These are phyloP conservation scores for Tanozyma kutaoensis DNA, from an alignment of 805 yeast genomes.

Conservation along the genomic window DNA sequence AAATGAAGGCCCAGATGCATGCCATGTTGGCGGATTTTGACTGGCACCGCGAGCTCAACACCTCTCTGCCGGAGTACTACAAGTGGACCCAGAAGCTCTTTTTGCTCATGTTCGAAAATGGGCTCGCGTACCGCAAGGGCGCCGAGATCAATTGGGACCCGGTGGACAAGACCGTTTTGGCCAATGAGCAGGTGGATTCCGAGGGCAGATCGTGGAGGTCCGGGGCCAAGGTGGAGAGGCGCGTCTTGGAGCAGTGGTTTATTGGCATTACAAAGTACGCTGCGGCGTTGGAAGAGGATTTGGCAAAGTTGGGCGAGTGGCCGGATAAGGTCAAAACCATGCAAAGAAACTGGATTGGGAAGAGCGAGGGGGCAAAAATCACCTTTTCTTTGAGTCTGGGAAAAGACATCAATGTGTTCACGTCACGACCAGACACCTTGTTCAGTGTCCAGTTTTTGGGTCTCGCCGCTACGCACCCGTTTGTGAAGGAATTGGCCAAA, in stretches of 20 bases:
- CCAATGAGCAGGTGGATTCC: conserved; percentile 89
- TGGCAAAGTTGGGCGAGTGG: conserved; percentile 57
- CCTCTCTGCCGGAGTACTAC: conserved; percentile 81
- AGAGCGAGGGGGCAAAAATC: conserved; percentile 68
- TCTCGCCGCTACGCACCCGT: conserved; percentile 56
- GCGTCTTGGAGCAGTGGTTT: conserved; percentile 82
- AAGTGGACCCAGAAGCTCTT: conserved; percentile 88
- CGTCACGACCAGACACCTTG: conserved; percentile 85
- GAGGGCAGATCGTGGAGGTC: conserved; percentile 94
- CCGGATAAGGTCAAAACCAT: conserved; percentile 78
- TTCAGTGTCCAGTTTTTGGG: conserved; percentile 78
- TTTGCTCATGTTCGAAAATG: conserved; percentile 54
- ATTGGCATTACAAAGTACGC: conserved; percentile 81
- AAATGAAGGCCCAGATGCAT: conserved; percentile 76
- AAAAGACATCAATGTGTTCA: conserved; percentile 41
- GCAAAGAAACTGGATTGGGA: conserved; percentile 94
- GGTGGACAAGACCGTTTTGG: conserved; percentile 84
- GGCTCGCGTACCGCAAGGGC: conserved; percentile 72
- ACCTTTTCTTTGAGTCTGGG: conserved; percentile 28
- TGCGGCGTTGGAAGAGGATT: conserved; percentile 47
- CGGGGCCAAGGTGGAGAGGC: conserved; percentile 87
- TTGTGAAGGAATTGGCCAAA: conserved; percentile 28
- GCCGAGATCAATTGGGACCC: conserved; percentile 99
- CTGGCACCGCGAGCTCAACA: conserved; percentile 84
- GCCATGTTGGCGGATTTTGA: conserved; percentile 78